Evolutionary conservation across 306 rosid species (phyloP).

Genomic region (Prunus kanzakura): DNA sequence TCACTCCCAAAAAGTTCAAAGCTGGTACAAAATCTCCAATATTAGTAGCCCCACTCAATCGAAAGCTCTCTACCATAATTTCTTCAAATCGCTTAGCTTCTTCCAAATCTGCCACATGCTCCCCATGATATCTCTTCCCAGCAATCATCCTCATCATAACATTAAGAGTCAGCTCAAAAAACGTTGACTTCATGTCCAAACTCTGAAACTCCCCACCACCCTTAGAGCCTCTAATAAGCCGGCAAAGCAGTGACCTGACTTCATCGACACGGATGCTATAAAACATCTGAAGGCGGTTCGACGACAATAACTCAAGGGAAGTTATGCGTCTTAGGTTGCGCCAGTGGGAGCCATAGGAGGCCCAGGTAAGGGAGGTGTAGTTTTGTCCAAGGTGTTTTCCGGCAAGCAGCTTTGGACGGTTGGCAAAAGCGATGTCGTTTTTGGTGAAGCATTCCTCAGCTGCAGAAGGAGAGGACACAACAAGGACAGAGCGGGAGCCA

Average conservation of each 20-base stretch:
- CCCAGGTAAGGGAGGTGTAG: conserved; percentile 28
- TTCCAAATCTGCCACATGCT: conserved; percentile 2
- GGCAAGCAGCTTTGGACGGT: conserved; percentile 31
- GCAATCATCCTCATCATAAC: conserved; percentile 39
- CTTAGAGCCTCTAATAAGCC: neutral
- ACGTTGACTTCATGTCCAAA: conserved; percentile 11
- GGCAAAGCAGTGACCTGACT: conserved; percentile 22
- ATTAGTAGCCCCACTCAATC: neutral
- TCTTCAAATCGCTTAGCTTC: conserved; percentile 23
- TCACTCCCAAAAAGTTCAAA: neutral
- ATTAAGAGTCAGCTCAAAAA: conserved; percentile 29
- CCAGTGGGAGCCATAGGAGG: conserved; percentile 44
- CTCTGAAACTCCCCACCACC: conserved; percentile 16
- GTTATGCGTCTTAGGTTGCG: conserved; percentile 33
- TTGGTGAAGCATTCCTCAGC: conserved; percentile 38
- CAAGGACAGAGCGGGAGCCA: conserved; percentile 33
- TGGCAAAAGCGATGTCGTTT: conserved; percentile 39
- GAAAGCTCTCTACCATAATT: conserved; percentile 10
- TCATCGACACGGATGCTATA: conserved; percentile 24
- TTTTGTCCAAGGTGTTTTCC: conserved; percentile 32
- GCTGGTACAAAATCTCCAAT: conserved; percentile 11
- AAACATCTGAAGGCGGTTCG: conserved; percentile 25
- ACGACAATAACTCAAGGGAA: conserved; percentile 26
- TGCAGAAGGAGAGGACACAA: conserved; percentile 35
- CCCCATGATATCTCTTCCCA: conserved; percentile 39